Conservation (phyloP, 2,329 filamentous ascomycete genomes). For the Calonectria fujianensis region DNA sequence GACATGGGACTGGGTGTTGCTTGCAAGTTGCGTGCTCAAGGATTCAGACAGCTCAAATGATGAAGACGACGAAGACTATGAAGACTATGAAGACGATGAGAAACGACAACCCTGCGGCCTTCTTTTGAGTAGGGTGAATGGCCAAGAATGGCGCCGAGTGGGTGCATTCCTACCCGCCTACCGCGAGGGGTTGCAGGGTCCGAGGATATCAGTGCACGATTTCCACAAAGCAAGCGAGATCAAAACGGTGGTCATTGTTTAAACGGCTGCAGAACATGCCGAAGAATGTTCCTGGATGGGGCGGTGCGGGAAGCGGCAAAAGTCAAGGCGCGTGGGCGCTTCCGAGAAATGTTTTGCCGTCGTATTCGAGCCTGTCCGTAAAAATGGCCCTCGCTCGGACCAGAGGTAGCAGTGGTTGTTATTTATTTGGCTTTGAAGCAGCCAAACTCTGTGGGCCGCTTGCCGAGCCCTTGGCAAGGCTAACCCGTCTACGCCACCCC, state of each 20-base stretch:
- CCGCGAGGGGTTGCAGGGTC: neutral
- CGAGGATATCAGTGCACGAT: neutral
- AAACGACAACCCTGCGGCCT: neutral
- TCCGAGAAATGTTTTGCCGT: neutral
- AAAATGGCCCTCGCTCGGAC: neutral
- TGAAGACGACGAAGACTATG: too few species aligned
- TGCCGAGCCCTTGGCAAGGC: slow-evolving; percentile 1
- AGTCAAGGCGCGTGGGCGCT: neutral
- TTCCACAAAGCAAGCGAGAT: neutral
- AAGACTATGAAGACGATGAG: neutral
- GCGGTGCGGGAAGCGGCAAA: neutral
- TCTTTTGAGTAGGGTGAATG: neutral
- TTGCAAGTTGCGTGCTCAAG: neutral
- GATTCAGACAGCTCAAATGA: neutral
- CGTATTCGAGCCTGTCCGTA: neutral
- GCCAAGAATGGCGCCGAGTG: neutral
- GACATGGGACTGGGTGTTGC: neutral
- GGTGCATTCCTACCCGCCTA: neutral
- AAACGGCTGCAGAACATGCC: neutral
- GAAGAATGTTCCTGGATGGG: neutral
- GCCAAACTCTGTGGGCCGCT: slow-evolving; percentile 19
- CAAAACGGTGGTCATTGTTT: neutral
- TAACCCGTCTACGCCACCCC: slow-evolving; percentile 24
- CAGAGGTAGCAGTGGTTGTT: neutral
- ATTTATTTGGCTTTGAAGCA: slow-evolving; percentile 14